Conservation (phyloP, 2,329 filamentous ascomycete genomes). For the Chrysoporthe puriensis region DNA sequence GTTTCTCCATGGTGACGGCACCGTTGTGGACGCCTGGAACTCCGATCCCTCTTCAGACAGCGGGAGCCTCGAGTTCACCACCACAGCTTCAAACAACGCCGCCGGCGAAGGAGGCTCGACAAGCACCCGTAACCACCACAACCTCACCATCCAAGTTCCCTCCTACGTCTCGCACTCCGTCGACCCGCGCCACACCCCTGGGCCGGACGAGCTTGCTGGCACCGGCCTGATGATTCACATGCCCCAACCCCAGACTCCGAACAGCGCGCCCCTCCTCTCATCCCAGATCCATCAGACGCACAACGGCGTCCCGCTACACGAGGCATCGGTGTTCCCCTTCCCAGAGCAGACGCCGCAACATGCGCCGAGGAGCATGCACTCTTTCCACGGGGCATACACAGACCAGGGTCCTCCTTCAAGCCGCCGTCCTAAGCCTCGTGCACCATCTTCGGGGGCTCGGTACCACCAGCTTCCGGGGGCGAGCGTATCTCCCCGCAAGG, state of each 20-base stretch:
- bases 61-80: conserved; percentile 22
- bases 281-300: conserved; percentile 39
- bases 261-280: conserved; percentile 42
- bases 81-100: conserved; percentile 12
- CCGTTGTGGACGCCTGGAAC: conserved; percentile 31
- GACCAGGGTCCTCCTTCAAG: conserved; percentile 29
- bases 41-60: conserved; percentile 23
- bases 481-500: conserved; percentile 48
- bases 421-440: conserved; percentile 52
- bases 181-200: conserved; percentile 16
- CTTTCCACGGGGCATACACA: conserved; percentile 15
- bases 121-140: conserved; percentile 22
- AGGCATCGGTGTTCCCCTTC: conserved; percentile 21
- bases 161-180: conserved; percentile 21
- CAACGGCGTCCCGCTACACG: conserved; percentile 31
- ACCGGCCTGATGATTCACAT: conserved; percentile 58
- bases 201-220: conserved; percentile 35
- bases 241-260: conserved; percentile 49
- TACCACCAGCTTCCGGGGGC: conserved; percentile 42
- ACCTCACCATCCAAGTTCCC: conserved; percentile 28
- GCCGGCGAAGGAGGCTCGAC: neutral
- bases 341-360: conserved; percentile 21
- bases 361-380: conserved; percentile 26
- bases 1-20: conserved; percentile 38
- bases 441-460: conserved; percentile 58